A percentile compares a stretch with the other conserved stretches of the same genome.
These are phyloP conservation scores for Tetrapisispora phaffii DNA, from an alignment of 805 yeast species.

Conservation along the genomic window DNA sequence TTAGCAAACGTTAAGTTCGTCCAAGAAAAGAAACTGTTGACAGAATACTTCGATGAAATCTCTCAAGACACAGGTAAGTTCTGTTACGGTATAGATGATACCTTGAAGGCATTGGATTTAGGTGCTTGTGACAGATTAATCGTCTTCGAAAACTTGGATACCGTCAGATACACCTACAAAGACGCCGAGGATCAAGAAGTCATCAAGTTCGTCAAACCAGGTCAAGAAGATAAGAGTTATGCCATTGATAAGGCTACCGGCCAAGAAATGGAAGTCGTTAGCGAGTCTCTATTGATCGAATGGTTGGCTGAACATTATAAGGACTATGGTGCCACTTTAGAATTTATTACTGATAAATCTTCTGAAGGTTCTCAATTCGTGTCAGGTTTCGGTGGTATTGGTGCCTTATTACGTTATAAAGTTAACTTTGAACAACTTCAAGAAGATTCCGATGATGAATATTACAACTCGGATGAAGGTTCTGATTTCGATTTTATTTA, in stretches of 20 bases:
- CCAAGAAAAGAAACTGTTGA: slow-evolving; percentile 93
- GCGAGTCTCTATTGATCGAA: slow-evolving; percentile 80
- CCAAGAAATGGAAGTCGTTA: slow-evolving; percentile 78
- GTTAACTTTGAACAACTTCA: slow-evolving; percentile 92
- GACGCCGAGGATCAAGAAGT: slow-evolving; percentile 73
- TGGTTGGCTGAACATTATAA: slow-evolving; percentile 98
- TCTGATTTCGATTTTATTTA: slow-evolving; percentile 32
- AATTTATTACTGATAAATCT: slow-evolving; percentile 92
- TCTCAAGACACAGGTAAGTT: slow-evolving; percentile 94
- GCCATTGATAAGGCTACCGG: slow-evolving; percentile 79
- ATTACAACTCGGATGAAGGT: slow-evolving; percentile 50
- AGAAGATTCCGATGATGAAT: slow-evolving; percentile 82
- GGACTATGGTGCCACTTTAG: slow-evolving; percentile 88
- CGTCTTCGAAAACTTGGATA: slow-evolving; percentile 86
- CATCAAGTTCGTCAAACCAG: slow-evolving; percentile 63
- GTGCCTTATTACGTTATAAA: slow-evolving; percentile 91
- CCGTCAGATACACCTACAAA: slow-evolving; percentile 72
- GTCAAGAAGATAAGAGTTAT: slow-evolving; percentile 62
- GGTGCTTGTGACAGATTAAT: slow-evolving; percentile 93
- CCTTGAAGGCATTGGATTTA: slow-evolving; percentile 88
- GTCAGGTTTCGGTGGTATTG: slow-evolving; percentile 97
- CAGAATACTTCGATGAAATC: slow-evolving; percentile 89
- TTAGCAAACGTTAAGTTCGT: slow-evolving; percentile 94
- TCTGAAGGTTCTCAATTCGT: slow-evolving; percentile 98
- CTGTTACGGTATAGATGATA: slow-evolving; percentile 96